phyloP scores from a whole-genome alignment of 2,329 filamentous ascomycete species.

The Xylariales sp. region DNA sequence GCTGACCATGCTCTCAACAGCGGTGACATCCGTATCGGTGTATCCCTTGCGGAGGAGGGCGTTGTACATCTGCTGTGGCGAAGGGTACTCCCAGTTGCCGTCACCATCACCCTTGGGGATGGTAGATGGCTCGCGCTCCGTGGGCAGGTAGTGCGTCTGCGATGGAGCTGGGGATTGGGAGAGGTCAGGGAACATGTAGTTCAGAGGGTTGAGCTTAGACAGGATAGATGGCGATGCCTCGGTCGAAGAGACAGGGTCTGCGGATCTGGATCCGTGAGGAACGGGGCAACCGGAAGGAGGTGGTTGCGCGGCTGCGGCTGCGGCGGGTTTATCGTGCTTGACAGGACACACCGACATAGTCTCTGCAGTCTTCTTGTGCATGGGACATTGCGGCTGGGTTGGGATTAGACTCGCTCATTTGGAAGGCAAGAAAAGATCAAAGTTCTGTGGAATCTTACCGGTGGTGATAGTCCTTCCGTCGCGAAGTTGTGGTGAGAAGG shows the following conservation, averaged over 20 bases:
- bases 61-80: slow-evolving; percentile 99
- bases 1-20: slow-evolving; percentile 94
- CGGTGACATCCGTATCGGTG: slow-evolving; percentile 87
- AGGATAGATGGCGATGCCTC: slow-evolving; percentile 40
- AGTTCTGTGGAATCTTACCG: slow-evolving; percentile 26
- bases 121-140: slow-evolving; percentile 77
- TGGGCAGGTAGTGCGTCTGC: slow-evolving; percentile 71
- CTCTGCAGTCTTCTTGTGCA: slow-evolving; percentile 49
- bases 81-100: slow-evolving; percentile 95
- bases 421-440: too few species aligned
- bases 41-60: slow-evolving; percentile 94
- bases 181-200: slow-evolving; percentile 90
- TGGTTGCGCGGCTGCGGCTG: too few species aligned
- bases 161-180: slow-evolving; percentile 73
- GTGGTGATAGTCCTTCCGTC: slow-evolving; percentile 28
- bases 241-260: slow-evolving; percentile 20
- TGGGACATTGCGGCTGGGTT: slow-evolving; percentile 48
- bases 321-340: slow-evolving; percentile 16
- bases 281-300: slow-evolving; percentile 40
- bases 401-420: slow-evolving; percentile 14
- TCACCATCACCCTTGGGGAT: slow-evolving; percentile 82
- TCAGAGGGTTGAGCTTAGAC: slow-evolving; percentile 64
- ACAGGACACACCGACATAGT: slow-evolving; percentile 33
- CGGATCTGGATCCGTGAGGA: slow-evolving; percentile 30
- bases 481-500: slow-evolving; percentile 18